Evolutionary conservation across 2,329 filamentous ascomycete genomes (phyloP), one percentile per base, ranked within the genome.

Genomic region (Dactylellina parvicollis): DNA sequence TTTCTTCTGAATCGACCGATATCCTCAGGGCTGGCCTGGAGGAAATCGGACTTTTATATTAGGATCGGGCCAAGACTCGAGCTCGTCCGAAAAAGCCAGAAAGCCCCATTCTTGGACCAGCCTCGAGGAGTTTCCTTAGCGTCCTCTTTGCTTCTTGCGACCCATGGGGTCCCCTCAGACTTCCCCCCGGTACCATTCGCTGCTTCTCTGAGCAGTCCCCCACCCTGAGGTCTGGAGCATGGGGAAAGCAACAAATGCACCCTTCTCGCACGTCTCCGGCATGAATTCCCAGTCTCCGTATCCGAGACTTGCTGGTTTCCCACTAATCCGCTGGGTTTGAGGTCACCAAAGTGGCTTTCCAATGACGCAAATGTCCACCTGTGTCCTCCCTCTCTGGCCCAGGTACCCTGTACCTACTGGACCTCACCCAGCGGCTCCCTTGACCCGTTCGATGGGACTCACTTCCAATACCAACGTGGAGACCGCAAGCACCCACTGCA

Each of bases 241-340:
- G 69, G 69, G 69, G 61, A 73, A 73, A 73, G 69, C 60, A 73
- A 66, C 69, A 73, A 55, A 66, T 64, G 60, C 69, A 73, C 61
- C 61, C 47, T 66, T 71, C 60, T 73, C 60, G 62, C 60, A 73
- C 52, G 54, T 55, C 60, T 66, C 69, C 60, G 69, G 69, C 60
- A 60, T 66, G 60, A 73, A 73, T 60, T 73, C 67, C 67, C 67
- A 72, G 67, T 65, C 67, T 72, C 67, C 67, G 67, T 65, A 72
- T 66, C 69, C 60, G 60, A 73, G 54, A 61, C 69, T 61, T 34
- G 69, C 60, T 72, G 69, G 30, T 61, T 73, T 64, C 59, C 64
- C 59, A 72, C 59, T 65, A 72, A 64, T 64, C 42, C 28, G 40
- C 47, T 64, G 56, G 66, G 42, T 28, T 7, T 26, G 26, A 55